phyloP scores from a whole-genome alignment of 768 basidiomycete species.

The Amanita pseudoporphyria region DNA sequence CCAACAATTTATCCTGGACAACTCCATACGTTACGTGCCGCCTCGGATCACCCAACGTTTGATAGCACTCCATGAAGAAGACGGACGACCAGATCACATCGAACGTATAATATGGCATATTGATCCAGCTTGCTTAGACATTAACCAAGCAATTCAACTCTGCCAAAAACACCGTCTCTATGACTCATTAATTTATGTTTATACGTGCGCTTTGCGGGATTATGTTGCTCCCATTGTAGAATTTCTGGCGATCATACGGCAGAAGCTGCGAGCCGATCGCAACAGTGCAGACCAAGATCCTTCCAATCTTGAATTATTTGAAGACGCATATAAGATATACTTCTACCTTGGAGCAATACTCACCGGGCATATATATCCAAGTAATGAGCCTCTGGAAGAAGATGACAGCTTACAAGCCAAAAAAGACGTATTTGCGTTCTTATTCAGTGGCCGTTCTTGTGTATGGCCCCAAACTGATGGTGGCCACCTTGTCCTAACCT shows the following conservation, averaged over 20 bases:
- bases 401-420: slow-evolving; percentile 65
- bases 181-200: slow-evolving; percentile 92
- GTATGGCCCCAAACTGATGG: slow-evolving; percentile 63
- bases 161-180: slow-evolving; percentile 81
- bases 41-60: slow-evolving; percentile 84
- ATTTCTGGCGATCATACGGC: slow-evolving; percentile 67
- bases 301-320: slow-evolving; percentile 20
- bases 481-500: slow-evolving; percentile 66
- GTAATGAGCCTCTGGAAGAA: slow-evolving; percentile 56
- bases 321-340: slow-evolving; percentile 84
- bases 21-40: slow-evolving; percentile 65
- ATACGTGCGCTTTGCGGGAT: slow-evolving; percentile 80
- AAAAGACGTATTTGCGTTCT: slow-evolving; percentile 64
- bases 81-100: slow-evolving; percentile 60
- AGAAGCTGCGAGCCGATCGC: slow-evolving; percentile 29
- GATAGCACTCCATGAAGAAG: slow-evolving; percentile 66
- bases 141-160: slow-evolving; percentile 83
- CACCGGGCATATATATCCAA: slow-evolving; percentile 81
- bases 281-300: slow-evolving; percentile 18
- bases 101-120: slow-evolving; percentile 96
- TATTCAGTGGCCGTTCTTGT: slow-evolving; percentile 75
- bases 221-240: slow-evolving; percentile 87
- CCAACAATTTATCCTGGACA: slow-evolving; percentile 73
- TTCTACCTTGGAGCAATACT: slow-evolving; percentile 77
- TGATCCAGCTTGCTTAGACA: slow-evolving; percentile 82